A percentile compares a stretch with the other conserved stretches of the same genome.
Evolutionary conservation across 2,329 filamentous ascomycete genomes (phyloP).

Genomic region (Aspergillus oerlinghausenensis): DNA sequence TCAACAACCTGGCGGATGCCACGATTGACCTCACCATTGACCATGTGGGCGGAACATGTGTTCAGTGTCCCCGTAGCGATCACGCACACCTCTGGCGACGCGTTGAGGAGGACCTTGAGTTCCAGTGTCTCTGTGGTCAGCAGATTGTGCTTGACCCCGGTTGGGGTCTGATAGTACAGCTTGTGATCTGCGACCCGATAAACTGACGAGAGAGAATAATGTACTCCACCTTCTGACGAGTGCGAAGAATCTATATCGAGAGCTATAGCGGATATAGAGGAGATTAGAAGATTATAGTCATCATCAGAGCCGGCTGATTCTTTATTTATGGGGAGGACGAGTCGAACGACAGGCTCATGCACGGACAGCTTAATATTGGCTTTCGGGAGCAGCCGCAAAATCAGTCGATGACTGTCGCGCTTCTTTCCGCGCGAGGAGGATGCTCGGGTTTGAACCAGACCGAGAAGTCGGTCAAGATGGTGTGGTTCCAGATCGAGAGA

Average conservation of each 20-base stretch:
- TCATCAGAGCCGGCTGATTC: conserved; percentile 55
- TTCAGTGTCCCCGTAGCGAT: conserved; percentile 74
- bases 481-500: conserved; percentile 89
- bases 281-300: conserved; percentile 93
- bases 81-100: conserved; percentile 79
- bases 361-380: conserved; percentile 92
- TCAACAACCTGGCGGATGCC: conserved; percentile 87
- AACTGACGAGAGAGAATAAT: conserved; percentile 80
- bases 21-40: conserved; percentile 86
- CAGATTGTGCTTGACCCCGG: conserved; percentile 77
- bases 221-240: conserved; percentile 72
- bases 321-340: conserved; percentile 76
- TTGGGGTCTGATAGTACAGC: conserved; percentile 89
- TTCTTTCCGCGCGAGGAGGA: conserved; percentile 41
- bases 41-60: conserved; percentile 83
- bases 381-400: conserved; percentile 89
- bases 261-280: conserved; percentile 87
- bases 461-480: conserved; percentile 79
- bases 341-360: conserved; percentile 90
- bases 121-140: conserved; percentile 85
- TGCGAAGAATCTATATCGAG: conserved; percentile 96
- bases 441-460: conserved; percentile 60
- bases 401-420: conserved; percentile 57
- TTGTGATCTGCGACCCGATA: conserved; percentile 80
- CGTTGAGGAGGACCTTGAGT: conserved; percentile 76